Base-by-base conservation (phyloP, 495 filamentous ascomycete species). In the Penicillium parvum region DNA sequence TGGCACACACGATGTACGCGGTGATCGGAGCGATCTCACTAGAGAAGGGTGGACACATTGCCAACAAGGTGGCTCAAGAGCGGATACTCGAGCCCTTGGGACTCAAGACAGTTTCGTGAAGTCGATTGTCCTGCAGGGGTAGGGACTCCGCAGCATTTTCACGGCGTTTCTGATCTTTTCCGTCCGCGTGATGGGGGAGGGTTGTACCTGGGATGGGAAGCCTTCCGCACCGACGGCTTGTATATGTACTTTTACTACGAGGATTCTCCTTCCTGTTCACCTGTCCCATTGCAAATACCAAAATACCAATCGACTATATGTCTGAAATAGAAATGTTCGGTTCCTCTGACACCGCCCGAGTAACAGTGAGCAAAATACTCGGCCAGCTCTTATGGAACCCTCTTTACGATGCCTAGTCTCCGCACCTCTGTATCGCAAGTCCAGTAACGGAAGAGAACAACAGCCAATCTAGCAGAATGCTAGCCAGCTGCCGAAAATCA, bases 341-440 rank as follows among this genome's bases (percentile, higher is more conserved):
- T 78, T 71, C 84, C 84, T 90, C 86, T 90, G 86, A 92, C 86
- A 79, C 87, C 79, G 85, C 81, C 85, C 80, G 79, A 78, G 83
- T 83, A 86, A 88, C 71, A 67, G 61, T 40, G 49, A 50, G 45
- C 49, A 71, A 65, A 82, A 77, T 84, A 75, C 84, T 72, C 77
- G 83, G 85, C 79, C 86, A 85, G 86, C 81, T 92, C 86, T 90
- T 90, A 92, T 88, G 81, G 83, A 71, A 78, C 79, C 85, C 67
- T 70, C 55, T 53, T 57, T 39, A 75, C 79, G 69, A 77, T 62
- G 52, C 61, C 35, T 66, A 65, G 63, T 90, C 85, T 92, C 69
- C 85, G 86, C 85, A 71, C 69, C 83, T 69, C 81, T 68, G 72
- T 85, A 92, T 92, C 87, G 84, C 87, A 79, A 74, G 70, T 66